These are phyloP conservation scores for Acacia concinna DNA, from an alignment of 331 rosid species.

Conservation along the genomic window DNA sequence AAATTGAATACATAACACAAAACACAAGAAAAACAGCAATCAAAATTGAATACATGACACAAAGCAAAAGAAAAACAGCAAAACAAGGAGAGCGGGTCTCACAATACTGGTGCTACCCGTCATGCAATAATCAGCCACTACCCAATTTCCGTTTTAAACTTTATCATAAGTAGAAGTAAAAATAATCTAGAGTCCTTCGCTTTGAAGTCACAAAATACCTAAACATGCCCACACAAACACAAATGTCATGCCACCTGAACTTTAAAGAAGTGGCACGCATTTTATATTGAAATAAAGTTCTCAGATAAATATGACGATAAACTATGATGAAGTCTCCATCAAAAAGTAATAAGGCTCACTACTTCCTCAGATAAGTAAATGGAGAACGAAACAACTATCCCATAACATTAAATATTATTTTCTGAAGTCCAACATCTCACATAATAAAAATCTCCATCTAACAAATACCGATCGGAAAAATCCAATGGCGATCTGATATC, in stretches of 20 bases:
- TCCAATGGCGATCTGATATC: neutral
- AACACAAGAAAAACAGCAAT: too few species aligned
- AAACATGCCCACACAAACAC: neutral
- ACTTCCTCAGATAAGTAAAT: neutral
- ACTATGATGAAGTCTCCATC: neutral
- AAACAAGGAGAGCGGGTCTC: neutral
- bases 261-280: neutral
- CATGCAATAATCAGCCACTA: neutral
- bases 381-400: neutral
- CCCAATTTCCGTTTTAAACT: neutral
- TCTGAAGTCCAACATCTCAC: neutral
- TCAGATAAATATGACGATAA: slow-evolving; percentile 8
- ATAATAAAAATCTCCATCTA: neutral
- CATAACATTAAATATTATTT: neutral
- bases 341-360: slow-evolving; percentile 1
- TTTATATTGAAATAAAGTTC: slow-evolving; percentile 22
- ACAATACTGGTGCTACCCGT: neutral
- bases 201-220: neutral
- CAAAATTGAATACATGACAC: neutral
- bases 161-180: neutral
- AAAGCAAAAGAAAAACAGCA: neutral
- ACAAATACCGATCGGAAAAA: neutral
- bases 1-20: neutral
- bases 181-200: neutral
- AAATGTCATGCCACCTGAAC: neutral